Percentiles rank a stretch among this genome's conserved stretches.
phyloP scores from a whole-genome alignment of 176 grass and related monocot genomes.

The Juncus effusus region DNA sequence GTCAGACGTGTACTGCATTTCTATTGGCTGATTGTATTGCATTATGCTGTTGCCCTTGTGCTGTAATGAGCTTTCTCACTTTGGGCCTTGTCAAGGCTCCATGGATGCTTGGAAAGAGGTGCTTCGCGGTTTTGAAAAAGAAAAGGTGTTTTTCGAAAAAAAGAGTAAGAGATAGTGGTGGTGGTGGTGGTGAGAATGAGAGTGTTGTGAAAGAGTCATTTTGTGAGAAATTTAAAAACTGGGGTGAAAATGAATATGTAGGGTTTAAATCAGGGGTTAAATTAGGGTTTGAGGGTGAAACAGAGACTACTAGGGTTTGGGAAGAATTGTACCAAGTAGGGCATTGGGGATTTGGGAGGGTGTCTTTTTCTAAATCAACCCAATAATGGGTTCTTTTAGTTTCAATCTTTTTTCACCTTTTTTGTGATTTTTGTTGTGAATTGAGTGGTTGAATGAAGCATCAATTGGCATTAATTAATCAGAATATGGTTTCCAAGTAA shows the following conservation, averaged over 20 bases:
- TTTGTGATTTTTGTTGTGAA: too few relatives aligned
- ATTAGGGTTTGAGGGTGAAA: conserved; percentile 14
- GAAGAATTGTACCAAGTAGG: conserved; percentile 60
- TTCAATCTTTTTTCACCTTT: neutral
- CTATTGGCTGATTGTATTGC: conserved; percentile 61
- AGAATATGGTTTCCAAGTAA: too few relatives aligned
- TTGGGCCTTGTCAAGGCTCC: conserved; percentile 58
- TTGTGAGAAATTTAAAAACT: conserved; percentile 20
- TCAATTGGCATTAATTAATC: too few relatives aligned
- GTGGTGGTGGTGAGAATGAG: conserved; percentile 22
- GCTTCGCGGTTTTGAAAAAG: conserved; percentile 27
- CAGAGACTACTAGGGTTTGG: conserved; percentile 41
- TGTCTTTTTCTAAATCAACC: conserved; percentile 48
- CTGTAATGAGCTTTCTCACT: conserved; percentile 41
- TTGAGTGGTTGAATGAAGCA: too few relatives aligned
- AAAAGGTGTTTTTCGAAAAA: conserved; percentile 5
- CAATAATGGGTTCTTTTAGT: conserved; percentile 33
- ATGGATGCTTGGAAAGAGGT: conserved; percentile 34
- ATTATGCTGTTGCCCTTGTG: conserved; percentile 72
- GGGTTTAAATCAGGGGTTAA: conserved; percentile 2
- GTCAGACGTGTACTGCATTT: conserved; percentile 59
- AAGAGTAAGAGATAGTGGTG: conserved; percentile 35
- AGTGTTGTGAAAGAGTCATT: neutral
- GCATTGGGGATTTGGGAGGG: conserved; percentile 80
- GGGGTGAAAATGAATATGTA: neutral